A percentile compares a stretch with the other conserved stretches of the same genome.
phyloP scores from a whole-genome alignment of 1,139 yeast species.

The Wickerhamiella infanticola region DNA sequence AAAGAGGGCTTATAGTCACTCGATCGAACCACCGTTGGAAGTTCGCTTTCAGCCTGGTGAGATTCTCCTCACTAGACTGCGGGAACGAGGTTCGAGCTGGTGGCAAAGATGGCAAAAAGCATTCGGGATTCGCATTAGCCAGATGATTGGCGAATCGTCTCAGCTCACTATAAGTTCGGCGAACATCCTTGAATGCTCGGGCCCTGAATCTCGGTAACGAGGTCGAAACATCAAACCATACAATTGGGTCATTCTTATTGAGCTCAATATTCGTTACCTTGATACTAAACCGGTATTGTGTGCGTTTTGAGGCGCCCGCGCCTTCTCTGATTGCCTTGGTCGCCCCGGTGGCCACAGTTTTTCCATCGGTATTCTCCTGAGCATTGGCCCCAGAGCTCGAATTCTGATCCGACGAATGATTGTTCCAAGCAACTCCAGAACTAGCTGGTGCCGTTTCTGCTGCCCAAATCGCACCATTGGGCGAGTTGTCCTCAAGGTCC shows the following conservation, averaged over 20 bases:
- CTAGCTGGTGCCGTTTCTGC: not conserved
- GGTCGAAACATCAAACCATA: constrained; percentile 35
- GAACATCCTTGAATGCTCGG: constrained; percentile 49
- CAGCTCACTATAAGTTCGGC: constrained; percentile 71
- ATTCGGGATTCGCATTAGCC: constrained; percentile 71
- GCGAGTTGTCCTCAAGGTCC: constrained; percentile 17
- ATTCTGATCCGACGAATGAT: not conserved
- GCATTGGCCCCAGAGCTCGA: not conserved
- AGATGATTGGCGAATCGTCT: constrained; percentile 63
- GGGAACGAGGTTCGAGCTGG: constrained; percentile 62
- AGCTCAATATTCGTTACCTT: constrained; percentile 35
- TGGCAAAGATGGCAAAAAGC: constrained; percentile 85
- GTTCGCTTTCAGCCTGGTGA: constrained; percentile 36
- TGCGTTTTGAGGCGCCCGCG: constrained; percentile 7
- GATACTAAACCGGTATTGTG: constrained; percentile 24
- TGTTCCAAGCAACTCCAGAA: not conserved
- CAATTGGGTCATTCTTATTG: constrained; percentile 34
- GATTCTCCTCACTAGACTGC: constrained; percentile 69
- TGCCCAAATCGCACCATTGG: constrained; percentile 11
- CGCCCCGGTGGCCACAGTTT: not conserved
- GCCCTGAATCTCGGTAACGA: constrained; percentile 69
- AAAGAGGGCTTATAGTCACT: constrained; percentile 54
- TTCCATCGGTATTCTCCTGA: not conserved
- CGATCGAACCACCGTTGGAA: constrained; percentile 85
- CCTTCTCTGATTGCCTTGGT: constrained; percentile 2